Base-by-base conservation (phyloP, 2,329 filamentous ascomycete genomes). In the Fusarium lyarnte region DNA sequence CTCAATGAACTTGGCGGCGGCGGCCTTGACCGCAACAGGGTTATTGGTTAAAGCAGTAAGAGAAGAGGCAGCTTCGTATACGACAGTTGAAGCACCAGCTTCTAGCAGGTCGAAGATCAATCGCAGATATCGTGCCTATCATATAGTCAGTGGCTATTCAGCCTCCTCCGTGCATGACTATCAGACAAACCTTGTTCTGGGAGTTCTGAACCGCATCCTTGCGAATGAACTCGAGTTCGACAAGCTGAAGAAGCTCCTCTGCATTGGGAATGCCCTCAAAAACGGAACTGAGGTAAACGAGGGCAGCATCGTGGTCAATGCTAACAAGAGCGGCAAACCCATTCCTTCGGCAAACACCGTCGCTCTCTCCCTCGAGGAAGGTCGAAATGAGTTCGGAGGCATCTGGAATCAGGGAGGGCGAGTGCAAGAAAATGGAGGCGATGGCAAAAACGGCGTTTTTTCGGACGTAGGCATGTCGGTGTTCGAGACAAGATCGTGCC, bases 401-500 rank as follows among this genome's bases (percentile, higher is more conserved):
- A 83, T 99, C 96, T 46, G 96, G 96, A 78, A 99, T 98, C 58
- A 99, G 88, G 67, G 92, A 90, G 70, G 96, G 94, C 33, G 94
- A 95, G 84, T 98, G 94, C 79, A 92, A 90, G 86, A 91, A 95
- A 80, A 99, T 98, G 59, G 94, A 96, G 19, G 96, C 91, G 69
- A 99, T 90, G 31, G 96, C 96, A 82, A 96, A 98, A 29, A 98
- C 96, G 53, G 96, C 95, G 78, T 98, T 98, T 87, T 99, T 99
- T 79, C 96, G 93, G 63, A 99, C 96, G 81, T 99, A 99, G 65
- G 94, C 95, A 82, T 99, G 96, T 74, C 96, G 91, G 83, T 99
- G 95, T 82, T 98, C 95, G 70, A 99, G 91, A 82, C 96, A 99
- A 68, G 91, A 91, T 78, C 96, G 92, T 52, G 95, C 94, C 21